Percentiles rank a stretch among this genome's conserved stretches.
Conservation (phyloP, 768 basidiomycete genomes). For the Russula lepida region DNA sequence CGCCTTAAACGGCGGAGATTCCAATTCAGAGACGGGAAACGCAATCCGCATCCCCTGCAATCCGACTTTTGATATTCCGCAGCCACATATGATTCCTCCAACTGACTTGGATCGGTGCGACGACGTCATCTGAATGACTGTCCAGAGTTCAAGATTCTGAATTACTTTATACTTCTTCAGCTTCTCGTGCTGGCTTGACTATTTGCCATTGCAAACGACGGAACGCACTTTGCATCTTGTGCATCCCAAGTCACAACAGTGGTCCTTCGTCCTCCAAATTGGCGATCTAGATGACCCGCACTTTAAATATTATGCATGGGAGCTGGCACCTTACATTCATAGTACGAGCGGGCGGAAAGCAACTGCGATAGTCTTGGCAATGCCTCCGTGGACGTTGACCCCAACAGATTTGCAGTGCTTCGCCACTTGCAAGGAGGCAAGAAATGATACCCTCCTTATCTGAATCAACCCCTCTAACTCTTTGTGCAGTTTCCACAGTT, state of each 20-base stretch:
- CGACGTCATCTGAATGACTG: neutral
- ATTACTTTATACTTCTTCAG: neutral
- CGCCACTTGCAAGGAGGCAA: constrained; percentile 14
- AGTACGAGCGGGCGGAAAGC: constrained; percentile 5
- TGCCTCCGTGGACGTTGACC: constrained; percentile 20
- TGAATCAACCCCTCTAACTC: neutral
- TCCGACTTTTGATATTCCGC: constrained; percentile 16
- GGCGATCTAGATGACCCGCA: constrained; percentile 14
- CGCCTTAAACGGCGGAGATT: neutral
- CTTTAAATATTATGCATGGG: constrained; percentile 15
- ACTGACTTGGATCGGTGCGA: constrained; percentile 11
- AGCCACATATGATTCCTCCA: constrained; percentile 7
- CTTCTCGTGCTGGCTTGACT: constrained; percentile 13
- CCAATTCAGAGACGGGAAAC: constrained; percentile 3
- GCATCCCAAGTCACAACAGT: constrained; percentile 1
- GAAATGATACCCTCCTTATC: neutral
- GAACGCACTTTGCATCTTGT: constrained; percentile 18
- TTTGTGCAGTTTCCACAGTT: constrained; percentile 14
- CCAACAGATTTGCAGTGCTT: constrained; percentile 13
- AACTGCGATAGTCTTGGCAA: constrained; percentile 12
- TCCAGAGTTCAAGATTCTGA: neutral
- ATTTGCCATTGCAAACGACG: constrained; percentile 14
- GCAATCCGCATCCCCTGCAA: constrained; percentile 12
- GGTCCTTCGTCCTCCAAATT: constrained; percentile 11
- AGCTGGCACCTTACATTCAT: neutral